phyloP scores from a whole-genome alignment of 1,139 yeast genomes.

The Sporopachydermia cereana region DNA sequence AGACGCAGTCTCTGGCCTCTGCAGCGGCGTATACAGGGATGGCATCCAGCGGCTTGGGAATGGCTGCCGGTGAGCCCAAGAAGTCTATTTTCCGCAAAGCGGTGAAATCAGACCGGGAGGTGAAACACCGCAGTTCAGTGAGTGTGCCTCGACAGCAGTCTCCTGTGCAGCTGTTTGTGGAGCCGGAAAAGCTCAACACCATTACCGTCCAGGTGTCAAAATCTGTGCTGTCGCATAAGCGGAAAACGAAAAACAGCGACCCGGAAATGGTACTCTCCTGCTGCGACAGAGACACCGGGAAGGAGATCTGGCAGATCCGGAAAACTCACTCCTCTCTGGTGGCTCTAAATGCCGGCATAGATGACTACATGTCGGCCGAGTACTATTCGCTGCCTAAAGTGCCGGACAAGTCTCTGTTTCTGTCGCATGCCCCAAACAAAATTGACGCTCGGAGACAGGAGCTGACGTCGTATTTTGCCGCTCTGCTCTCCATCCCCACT shows the following conservation, averaged over 20 bases:
- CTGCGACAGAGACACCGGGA: slow-evolving; percentile 43
- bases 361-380: slow-evolving; percentile 36
- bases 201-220: slow-evolving; percentile 48
- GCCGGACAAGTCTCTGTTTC: slow-evolving; percentile 47
- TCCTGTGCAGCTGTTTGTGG: slow-evolving; percentile 34
- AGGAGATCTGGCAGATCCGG: slow-evolving; percentile 62
- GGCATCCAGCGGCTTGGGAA: background rate
- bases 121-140: slow-evolving; percentile 9
- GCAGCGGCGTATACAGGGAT: slow-evolving; percentile 7
- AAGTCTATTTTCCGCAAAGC: background rate
- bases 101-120: slow-evolving; percentile 17
- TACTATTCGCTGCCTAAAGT: slow-evolving; percentile 52
- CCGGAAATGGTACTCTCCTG: slow-evolving; percentile 51
- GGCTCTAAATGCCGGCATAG: slow-evolving; percentile 43
- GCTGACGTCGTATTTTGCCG: slow-evolving; percentile 49
- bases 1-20: background rate
- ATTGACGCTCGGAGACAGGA: slow-evolving; percentile 49
- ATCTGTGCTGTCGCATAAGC: slow-evolving; percentile 36
- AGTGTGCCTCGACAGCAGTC: slow-evolving; percentile 7
- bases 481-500: slow-evolving; percentile 44
- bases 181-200: slow-evolving; percentile 56
- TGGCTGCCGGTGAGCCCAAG: slow-evolving; percentile 1
- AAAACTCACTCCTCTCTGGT: slow-evolving; percentile 47
- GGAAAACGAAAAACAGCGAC: slow-evolving; percentile 34
- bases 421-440: slow-evolving; percentile 48